Percentiles rank a stretch among this genome's conserved stretches.
These are phyloP conservation scores for Spathaspora sp. DNA, from an alignment of 1,139 yeast genomes.

Conservation along the genomic window DNA sequence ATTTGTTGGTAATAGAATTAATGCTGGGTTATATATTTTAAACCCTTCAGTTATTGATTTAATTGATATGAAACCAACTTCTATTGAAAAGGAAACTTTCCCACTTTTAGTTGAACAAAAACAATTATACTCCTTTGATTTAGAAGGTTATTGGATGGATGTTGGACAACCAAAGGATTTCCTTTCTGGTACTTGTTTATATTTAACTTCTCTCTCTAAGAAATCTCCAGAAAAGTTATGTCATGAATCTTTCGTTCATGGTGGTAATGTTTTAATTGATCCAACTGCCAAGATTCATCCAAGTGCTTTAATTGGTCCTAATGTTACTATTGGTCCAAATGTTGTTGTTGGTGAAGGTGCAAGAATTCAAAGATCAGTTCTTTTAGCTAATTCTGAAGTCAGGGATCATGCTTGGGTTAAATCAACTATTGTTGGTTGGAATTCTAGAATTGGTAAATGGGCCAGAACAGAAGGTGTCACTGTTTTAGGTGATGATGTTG, in stretches of 20 bases:
- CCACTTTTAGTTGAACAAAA: slow-evolving; percentile 89
- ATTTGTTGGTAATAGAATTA: slow-evolving; percentile 96
- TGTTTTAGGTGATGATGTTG: slow-evolving; percentile 98
- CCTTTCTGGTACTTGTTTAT: slow-evolving; percentile 92
- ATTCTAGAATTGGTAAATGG: slow-evolving; percentile 98
- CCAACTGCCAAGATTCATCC: slow-evolving; percentile 93
- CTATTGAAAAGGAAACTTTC: slow-evolving; percentile 99
- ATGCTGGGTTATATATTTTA: slow-evolving; percentile 94
- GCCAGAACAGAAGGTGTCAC: slow-evolving; percentile 98
- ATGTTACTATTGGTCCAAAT: slow-evolving; percentile 97
- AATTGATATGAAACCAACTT: slow-evolving; percentile 97
- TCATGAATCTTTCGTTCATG: slow-evolving; percentile 69
- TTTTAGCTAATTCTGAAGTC: slow-evolving; percentile 85
- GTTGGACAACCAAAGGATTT: slow-evolving; percentile 99
- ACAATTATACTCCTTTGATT: slow-evolving; percentile 89
- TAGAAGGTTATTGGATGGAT: slow-evolving; percentile 99
- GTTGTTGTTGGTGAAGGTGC: slow-evolving; percentile 98
- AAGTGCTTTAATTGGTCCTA: slow-evolving; percentile 95
- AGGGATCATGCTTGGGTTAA: slow-evolving; percentile 98
- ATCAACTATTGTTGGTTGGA: slow-evolving; percentile 98
- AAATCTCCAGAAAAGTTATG: slow-evolving; percentile 72
- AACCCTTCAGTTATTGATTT: slow-evolving; percentile 96
- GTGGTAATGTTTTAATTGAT: slow-evolving; percentile 94
- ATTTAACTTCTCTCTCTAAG: slow-evolving; percentile 83
- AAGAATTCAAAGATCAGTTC: slow-evolving; percentile 93